Base-by-base conservation (phyloP, 2,329 filamentous ascomycete genomes). In the Aphanoascus verrucosus region DNA sequence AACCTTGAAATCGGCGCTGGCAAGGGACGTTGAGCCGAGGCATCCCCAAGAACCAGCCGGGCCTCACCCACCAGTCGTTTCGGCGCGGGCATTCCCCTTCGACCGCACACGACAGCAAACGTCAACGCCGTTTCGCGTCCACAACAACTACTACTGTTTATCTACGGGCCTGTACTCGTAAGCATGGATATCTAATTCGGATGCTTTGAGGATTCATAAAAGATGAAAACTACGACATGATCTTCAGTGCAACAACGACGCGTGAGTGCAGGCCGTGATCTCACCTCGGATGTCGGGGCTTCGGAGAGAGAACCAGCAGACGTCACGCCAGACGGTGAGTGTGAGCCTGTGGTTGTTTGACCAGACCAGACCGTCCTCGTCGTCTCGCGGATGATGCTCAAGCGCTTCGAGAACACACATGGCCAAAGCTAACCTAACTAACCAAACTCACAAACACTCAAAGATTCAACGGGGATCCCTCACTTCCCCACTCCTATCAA, bases 271-370 rank as follows among this genome's bases (percentile, higher is more conserved):
- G 17, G 14, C 28, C 17, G 28, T 28, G 45, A 48, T 48, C n/a
- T n/a, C 45, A 55, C 54, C 54, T 56, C 54, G 54, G 54, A 50
- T 56, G 45, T 56, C 54, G 54, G 54, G 11, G 31, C 44, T 53
- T 45, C 41, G 23, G 49, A 28, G 34, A 37, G 32, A 32, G 2
- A 42, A 19, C 4, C 2, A 28, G 23, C 23, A 28, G 23, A n/a
- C n/a, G n/a, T n/a, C n/a, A n/a, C n/a, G n/a, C n/a, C n/a, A n/a
- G n/a, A 28, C 23, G 23, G 23, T 28, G 23, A 28, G 23, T 4
- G 23, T 28, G 23, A 28, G 7, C 7, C 23, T 28, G 23, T 28
- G 23, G 23, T n/a, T 28, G 23, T 28, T 28, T 3, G 23, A 28
- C 23, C 23, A 28, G 23, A 28, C 23, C 23, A 28, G 23, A 28